Conservation (phyloP, 2,329 filamentous ascomycete species). For the Eutypella sp. region DNA sequence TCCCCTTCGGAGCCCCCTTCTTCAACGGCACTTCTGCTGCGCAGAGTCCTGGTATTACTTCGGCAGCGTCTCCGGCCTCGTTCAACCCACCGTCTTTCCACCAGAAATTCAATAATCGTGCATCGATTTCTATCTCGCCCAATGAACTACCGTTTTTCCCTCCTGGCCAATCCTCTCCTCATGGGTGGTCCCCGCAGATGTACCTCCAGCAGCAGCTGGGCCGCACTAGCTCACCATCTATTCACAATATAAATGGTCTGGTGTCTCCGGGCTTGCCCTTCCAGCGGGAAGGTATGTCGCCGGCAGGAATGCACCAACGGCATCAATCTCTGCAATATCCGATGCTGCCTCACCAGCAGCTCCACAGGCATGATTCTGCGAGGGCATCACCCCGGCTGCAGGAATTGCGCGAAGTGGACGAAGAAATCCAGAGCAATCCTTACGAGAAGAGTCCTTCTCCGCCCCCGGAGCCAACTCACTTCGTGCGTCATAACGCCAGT, state of each 20-base stretch:
- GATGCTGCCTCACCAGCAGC: constrained; percentile 51
- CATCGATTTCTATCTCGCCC: constrained; percentile 64
- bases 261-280: constrained; percentile 63
- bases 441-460: constrained; percentile 47
- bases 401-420: constrained; percentile 69
- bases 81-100: constrained; percentile 53
- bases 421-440: constrained; percentile 45
- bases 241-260: constrained; percentile 48
- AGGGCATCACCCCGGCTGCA: constrained; percentile 60
- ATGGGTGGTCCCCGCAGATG: constrained; percentile 54
- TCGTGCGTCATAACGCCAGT: constrained; percentile 63
- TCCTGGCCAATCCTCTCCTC: constrained; percentile 56
- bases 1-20: constrained; percentile 55
- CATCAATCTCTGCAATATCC: constrained; percentile 57
- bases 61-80: constrained; percentile 68
- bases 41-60: constrained; percentile 58
- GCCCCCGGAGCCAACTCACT: constrained; percentile 45
- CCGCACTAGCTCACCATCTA: constrained; percentile 60
- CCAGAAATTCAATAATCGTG: constrained; percentile 61
- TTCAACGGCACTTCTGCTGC: constrained; percentile 54
- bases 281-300: constrained; percentile 45
- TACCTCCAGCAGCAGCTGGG: constrained; percentile 46
- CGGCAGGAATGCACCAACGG: constrained; percentile 46
- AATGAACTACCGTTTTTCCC: constrained; percentile 64
- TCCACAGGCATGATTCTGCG: constrained; percentile 49